phyloP scores from a whole-genome alignment of 2,329 filamentous ascomycete genomes.

The Neonectria hederae region DNA sequence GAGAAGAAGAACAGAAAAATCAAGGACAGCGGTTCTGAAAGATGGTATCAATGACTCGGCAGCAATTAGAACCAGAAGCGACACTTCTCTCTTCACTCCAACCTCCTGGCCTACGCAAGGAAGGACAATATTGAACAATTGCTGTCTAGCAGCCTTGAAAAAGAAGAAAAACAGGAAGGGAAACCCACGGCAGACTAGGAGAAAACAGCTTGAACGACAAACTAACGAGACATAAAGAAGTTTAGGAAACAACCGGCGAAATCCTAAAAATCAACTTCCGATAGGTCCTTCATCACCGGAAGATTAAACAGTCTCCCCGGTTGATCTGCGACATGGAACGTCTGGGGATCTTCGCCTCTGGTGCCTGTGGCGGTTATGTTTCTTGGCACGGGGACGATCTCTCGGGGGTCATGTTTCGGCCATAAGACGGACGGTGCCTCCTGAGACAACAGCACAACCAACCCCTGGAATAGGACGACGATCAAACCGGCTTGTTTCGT shows the following conservation, averaged over 20 bases:
- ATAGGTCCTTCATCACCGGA: neutral
- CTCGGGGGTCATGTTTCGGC: neutral
- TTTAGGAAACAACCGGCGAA: neutral
- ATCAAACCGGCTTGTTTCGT: neutral
- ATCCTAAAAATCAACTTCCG: neutral
- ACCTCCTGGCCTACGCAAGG: neutral
- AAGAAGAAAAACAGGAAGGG: neutral
- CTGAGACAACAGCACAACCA: neutral
- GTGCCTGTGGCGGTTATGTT: neutral
- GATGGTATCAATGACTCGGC: neutral
- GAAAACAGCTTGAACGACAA: neutral
- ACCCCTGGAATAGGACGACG: neutral
- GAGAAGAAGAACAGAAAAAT: neutral
- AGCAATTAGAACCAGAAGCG: neutral
- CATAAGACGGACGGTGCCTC: neutral
- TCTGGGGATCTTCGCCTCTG: neutral
- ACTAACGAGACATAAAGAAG: neutral
- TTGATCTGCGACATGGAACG: neutral
- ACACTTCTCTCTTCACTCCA: neutral
- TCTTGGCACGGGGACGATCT: neutral
- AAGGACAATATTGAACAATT: neutral
- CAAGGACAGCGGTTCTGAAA: neutral
- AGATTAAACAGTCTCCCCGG: neutral
- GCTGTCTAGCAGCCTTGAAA: neutral
- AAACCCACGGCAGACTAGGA: neutral